Conservation (phyloP, 2,329 filamentous ascomycete species). For the Fusarium sp. region DNA sequence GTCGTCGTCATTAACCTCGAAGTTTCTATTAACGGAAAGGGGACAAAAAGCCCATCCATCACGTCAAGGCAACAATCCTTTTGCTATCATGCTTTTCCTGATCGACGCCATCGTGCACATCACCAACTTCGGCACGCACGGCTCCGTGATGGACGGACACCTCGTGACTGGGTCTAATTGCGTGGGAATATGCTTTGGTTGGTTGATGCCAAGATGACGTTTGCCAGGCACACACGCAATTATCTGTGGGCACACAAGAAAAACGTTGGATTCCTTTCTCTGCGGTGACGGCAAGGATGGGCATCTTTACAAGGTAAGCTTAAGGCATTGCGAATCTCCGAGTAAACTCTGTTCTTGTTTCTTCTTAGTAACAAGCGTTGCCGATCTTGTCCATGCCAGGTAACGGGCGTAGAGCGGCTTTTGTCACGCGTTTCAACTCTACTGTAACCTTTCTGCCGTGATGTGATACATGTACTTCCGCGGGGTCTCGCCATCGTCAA, state of each 20-base stretch:
- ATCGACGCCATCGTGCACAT: background rate
- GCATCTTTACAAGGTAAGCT: conserved; percentile 39
- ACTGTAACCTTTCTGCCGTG: conserved; percentile 16
- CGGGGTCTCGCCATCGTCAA: conserved; percentile 4
- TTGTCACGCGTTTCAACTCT: conserved; percentile 17
- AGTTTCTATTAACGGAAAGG: conserved; percentile 27
- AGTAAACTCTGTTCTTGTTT: conserved; percentile 12
- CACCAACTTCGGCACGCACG: conserved; percentile 17
- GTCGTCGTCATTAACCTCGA: conserved; percentile 14
- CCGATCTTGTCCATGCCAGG: conserved; percentile 27
- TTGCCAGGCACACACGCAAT: conserved; percentile 24
- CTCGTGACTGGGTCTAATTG: conserved; percentile 2
- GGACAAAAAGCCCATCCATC: background rate
- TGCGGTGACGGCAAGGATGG: conserved; percentile 29
- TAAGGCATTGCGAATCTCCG: conserved; percentile 39
- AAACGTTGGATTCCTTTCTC: conserved; percentile 19
- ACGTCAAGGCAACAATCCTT: background rate
- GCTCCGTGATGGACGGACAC: conserved; percentile 14
- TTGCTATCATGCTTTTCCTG: conserved; percentile 2
- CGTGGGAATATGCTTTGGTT: conserved; percentile 16
- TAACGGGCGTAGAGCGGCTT: conserved; percentile 29
- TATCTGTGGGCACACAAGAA: background rate
- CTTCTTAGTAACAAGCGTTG: conserved; percentile 9
- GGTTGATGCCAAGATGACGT: conserved; percentile 33
- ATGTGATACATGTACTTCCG: conserved; percentile 25